These are phyloP conservation scores for Spinacia oleracea DNA, from an alignment of 179 eudicot species.

Conservation along the genomic window DNA sequence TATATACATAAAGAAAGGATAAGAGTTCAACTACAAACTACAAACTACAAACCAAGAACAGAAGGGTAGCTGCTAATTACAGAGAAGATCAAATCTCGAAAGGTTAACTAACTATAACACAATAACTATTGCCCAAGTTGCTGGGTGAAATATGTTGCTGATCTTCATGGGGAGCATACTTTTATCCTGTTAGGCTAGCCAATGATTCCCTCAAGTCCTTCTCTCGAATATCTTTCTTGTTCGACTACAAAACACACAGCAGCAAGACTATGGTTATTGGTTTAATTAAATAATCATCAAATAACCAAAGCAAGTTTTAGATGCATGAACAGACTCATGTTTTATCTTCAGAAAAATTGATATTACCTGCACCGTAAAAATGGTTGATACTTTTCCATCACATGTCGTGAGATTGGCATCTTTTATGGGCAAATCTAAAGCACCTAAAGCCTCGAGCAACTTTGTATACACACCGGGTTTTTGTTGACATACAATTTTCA, in stretches of 20 bases:
- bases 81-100: neutral
- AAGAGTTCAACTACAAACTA: neutral
- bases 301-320: too few species aligned
- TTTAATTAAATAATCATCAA: neutral
- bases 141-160: neutral
- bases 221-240: slow-evolving; percentile 37
- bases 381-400: slow-evolving; percentile 50
- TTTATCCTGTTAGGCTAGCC: slow-evolving; percentile 29
- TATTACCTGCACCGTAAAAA: slow-evolving; percentile 59
- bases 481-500: slow-evolving; percentile 40
- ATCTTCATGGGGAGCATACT: neutral
- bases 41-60: too few species aligned
- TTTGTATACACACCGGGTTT: slow-evolving; percentile 48
- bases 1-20: neutral
- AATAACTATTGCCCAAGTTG: too few species aligned
- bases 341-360: neutral
- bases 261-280: neutral
- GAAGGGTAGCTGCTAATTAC: neutral
- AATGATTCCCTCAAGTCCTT: slow-evolving; percentile 49
- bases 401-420: slow-evolving; percentile 59
- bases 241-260: slow-evolving; percentile 41
- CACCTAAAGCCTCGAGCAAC: slow-evolving; percentile 52
- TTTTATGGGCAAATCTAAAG: slow-evolving; percentile 47
- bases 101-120: neutral
- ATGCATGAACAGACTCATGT: neutral